These are phyloP conservation scores for Salvia sclarea DNA, from an alignment of 305 asterid genomes.

Conservation along the genomic window DNA sequence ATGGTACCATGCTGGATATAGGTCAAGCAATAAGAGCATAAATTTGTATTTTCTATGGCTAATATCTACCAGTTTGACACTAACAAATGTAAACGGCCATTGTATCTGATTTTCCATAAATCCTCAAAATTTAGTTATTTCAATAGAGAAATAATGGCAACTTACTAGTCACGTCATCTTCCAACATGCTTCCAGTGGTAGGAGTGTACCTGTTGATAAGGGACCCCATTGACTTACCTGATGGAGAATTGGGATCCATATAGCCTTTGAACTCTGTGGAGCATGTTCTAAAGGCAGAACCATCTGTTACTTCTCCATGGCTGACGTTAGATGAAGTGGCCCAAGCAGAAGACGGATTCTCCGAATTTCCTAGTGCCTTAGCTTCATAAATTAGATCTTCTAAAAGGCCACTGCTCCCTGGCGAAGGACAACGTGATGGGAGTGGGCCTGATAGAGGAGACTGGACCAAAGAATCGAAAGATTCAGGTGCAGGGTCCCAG, in stretches of 20 bases:
- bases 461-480: conserved; percentile 46
- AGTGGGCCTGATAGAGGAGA: conserved; percentile 45
- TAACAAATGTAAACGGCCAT: neutral
- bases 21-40: neutral
- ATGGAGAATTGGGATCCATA: conserved; percentile 40
- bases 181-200: conserved; percentile 38
- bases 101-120: neutral
- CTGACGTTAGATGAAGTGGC: conserved; percentile 36
- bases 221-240: conserved; percentile 38
- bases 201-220: conserved; percentile 40
- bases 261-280: conserved; percentile 40
- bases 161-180: conserved; percentile 39
- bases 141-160: conserved; percentile 13
- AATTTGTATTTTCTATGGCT: neutral
- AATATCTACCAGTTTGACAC: conserved; percentile 7
- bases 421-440: conserved; percentile 45
- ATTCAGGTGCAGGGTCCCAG: conserved; percentile 51
- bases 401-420: conserved; percentile 57
- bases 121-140: conserved; percentile 10
- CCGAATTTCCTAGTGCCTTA: conserved; percentile 42
- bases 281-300: conserved; percentile 41
- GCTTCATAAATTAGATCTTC: conserved; percentile 58
- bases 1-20: neutral
- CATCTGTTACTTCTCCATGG: conserved; percentile 37
- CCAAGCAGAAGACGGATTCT: conserved; percentile 41